phyloP scores from a whole-genome alignment of 2,329 filamentous ascomycete genomes.

The Cryphonectria parasitica region DNA sequence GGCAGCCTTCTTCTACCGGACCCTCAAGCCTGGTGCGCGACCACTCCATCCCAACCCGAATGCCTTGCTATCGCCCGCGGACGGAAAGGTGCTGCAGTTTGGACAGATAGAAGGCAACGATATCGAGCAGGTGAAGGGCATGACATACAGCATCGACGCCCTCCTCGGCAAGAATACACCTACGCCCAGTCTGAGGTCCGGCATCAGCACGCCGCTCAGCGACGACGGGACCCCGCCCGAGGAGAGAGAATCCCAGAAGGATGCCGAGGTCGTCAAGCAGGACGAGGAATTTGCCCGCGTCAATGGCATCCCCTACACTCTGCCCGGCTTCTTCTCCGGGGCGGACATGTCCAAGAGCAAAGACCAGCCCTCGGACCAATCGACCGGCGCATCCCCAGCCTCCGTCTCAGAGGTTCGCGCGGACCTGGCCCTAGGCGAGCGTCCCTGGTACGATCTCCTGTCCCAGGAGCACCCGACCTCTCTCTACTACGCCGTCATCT shows the following conservation, averaged over 20 bases:
- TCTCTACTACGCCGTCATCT: slow-evolving; percentile 93
- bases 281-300: slow-evolving; percentile 93
- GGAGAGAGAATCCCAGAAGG: slow-evolving; percentile 42
- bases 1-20: slow-evolving; percentile 95
- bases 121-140: slow-evolving; percentile 98
- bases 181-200: slow-evolving; percentile 51
- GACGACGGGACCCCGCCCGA: slow-evolving; percentile 42
- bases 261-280: slow-evolving; percentile 71
- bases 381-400: slow-evolving; percentile 66
- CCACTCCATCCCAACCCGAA: slow-evolving; percentile 82
- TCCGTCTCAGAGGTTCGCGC: slow-evolving; percentile 83
- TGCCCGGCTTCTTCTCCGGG: slow-evolving; percentile 88
- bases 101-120: slow-evolving; percentile 90
- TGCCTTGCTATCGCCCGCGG: slow-evolving; percentile 83
- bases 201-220: slow-evolving; percentile 21
- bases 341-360: slow-evolving; percentile 48
- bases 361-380: slow-evolving; percentile 71
- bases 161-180: slow-evolving; percentile 74
- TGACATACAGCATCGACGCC: slow-evolving; percentile 96
- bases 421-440: slow-evolving; percentile 75
- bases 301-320: slow-evolving; percentile 93
- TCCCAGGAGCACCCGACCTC: slow-evolving; percentile 66
- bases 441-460: slow-evolving; percentile 72
- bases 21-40: slow-evolving; percentile 83
- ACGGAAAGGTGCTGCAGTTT: slow-evolving; percentile 89